Percentiles rank a stretch among this genome's conserved stretches.
These are phyloP conservation scores for Hypoxylon trugodes DNA, from an alignment of 495 filamentous ascomycete genomes.

Conservation along the genomic window DNA sequence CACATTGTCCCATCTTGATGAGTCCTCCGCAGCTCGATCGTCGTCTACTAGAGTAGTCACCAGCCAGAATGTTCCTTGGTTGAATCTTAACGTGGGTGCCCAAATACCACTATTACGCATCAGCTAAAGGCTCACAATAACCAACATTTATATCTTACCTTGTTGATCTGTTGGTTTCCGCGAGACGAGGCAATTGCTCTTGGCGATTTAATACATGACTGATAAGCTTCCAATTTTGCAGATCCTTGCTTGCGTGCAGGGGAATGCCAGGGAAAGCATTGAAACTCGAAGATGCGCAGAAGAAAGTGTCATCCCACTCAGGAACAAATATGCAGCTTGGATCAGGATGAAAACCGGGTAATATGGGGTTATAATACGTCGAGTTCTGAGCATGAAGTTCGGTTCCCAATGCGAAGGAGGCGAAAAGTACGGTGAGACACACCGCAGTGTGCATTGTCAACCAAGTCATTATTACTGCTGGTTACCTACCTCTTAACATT, in stretches of 20 bases:
- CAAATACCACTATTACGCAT: slow-evolving; percentile 48
- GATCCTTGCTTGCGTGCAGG: slow-evolving; percentile 60
- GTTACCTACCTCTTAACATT: background rate
- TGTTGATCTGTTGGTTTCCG: slow-evolving; percentile 55
- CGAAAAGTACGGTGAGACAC: slow-evolving; percentile 14
- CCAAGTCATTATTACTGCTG: background rate
- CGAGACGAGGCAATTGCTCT: slow-evolving; percentile 52
- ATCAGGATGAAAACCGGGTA: slow-evolving; percentile 65
- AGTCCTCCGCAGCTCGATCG: slow-evolving; percentile 44
- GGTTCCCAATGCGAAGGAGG: slow-evolving; percentile 2
- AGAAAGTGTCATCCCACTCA: slow-evolving; percentile 60
- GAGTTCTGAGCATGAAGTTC: slow-evolving; percentile 35
- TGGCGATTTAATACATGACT: slow-evolving; percentile 51
- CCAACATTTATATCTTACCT: slow-evolving; percentile 32
- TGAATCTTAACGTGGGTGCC: slow-evolving; percentile 52
- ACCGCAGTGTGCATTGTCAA: background rate
- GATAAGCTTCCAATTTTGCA: slow-evolving; percentile 61
- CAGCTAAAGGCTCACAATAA: background rate
- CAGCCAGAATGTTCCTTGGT: slow-evolving; percentile 51
- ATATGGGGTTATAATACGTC: slow-evolving; percentile 59
- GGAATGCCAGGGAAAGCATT: slow-evolving; percentile 63
- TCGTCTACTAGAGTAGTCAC: slow-evolving; percentile 56
- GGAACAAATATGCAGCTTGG: slow-evolving; percentile 62
- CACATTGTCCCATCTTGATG: slow-evolving; percentile 54
- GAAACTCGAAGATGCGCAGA: slow-evolving; percentile 63